Evolutionary conservation across 441 rosid species (phyloP).

Genomic region (Mallotus repandus): DNA sequence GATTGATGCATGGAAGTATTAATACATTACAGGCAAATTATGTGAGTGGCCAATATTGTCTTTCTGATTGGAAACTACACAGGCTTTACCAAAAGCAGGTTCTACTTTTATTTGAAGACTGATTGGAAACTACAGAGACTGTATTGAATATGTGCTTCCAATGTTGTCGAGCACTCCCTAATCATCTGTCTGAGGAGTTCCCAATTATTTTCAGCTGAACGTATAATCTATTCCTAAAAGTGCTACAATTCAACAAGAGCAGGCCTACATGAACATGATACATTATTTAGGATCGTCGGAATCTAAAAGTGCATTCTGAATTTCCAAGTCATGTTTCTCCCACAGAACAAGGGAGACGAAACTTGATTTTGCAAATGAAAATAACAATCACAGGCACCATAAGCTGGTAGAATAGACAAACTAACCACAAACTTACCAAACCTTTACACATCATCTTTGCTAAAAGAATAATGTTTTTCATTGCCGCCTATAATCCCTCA

Average conservation of each 20-base stretch:
- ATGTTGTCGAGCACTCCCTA: no score
- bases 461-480: constrained; percentile 7
- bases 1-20: no score
- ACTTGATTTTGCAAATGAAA: background rate
- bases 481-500: constrained; percentile 11
- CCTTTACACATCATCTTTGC: no score
- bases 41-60: background rate
- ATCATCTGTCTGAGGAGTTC: no score
- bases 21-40: background rate
- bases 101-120: no score
- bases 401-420: background rate
- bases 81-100: background rate
- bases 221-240: no score
- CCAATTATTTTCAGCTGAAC: no score
- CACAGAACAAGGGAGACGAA: no score
- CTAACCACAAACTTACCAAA: no score
- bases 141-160: no score
- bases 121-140: no score
- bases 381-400: background rate
- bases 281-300: background rate
- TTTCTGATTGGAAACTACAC: background rate
- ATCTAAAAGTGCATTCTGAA: background rate
- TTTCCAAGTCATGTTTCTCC: background rate
- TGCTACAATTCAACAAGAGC: no score
- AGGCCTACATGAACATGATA: background rate